phyloP scores from a whole-genome alignment of 176 grass and related monocot species.

The Zizania latifolia region DNA sequence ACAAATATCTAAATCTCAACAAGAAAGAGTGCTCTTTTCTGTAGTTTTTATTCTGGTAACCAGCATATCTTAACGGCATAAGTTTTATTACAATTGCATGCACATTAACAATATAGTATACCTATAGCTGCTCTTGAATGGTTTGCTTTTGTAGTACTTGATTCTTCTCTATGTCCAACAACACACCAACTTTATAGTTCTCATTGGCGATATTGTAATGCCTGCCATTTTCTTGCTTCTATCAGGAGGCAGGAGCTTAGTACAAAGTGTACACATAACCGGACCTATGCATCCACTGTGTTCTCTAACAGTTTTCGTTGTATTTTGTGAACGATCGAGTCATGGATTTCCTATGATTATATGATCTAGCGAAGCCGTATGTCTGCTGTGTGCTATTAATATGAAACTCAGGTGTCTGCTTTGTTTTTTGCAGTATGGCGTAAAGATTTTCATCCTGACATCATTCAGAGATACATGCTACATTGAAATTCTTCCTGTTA shows the following conservation, averaged over 20 bases:
- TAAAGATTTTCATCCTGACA: constrained; percentile 92
- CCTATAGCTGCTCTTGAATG: neutral
- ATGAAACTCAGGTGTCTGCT: constrained; percentile 3
- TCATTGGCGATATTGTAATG: neutral
- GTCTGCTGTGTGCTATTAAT: neutral
- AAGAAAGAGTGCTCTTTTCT: neutral
- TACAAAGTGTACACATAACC: neutral
- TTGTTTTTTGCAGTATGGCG: constrained; percentile 74
- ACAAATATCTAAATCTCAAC: neutral
- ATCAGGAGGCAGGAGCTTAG: neutral
- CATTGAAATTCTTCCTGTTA: constrained; percentile 73
- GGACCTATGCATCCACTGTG: neutral
- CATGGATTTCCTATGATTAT: neutral
- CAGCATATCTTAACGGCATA: neutral
- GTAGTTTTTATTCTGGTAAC: neutral
- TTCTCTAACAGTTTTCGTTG: neutral
- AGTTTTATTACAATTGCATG: neutral
- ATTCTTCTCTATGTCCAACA: neutral
- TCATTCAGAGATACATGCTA: constrained; percentile 98
- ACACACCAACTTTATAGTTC: neutral
- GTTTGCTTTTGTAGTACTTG: neutral
- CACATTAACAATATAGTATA: neutral
- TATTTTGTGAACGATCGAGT: neutral
- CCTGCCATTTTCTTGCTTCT: neutral
- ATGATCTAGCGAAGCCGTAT: neutral